These are phyloP conservation scores for Ceratocystis cubensis DNA, from an alignment of 2,329 filamentous ascomycete species.

Conservation along the genomic window DNA sequence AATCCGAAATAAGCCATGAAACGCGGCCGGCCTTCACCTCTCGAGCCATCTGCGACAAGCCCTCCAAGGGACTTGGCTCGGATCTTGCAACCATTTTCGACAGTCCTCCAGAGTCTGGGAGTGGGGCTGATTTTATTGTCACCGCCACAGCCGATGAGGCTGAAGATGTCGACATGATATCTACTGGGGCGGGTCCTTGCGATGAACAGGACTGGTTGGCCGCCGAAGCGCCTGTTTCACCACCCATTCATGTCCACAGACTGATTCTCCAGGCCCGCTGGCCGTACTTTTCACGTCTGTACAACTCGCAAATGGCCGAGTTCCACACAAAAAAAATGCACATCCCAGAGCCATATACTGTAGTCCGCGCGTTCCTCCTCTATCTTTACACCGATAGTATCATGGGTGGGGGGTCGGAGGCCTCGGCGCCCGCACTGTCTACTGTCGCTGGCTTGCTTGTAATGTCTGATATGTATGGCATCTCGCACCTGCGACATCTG, in stretches of 20 bases:
- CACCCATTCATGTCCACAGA: slow-evolving; percentile 85
- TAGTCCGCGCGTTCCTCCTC: slow-evolving; percentile 87
- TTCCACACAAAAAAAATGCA: slow-evolving; percentile 97
- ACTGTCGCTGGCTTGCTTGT: slow-evolving; percentile 91
- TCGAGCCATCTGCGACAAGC: background rate
- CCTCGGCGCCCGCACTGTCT: slow-evolving; percentile 60
- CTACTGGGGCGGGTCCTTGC: slow-evolving; percentile 35
- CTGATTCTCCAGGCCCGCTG: slow-evolving; percentile 89
- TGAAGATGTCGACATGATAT: slow-evolving; percentile 52
- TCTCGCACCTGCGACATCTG: slow-evolving; percentile 78
- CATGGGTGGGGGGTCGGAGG: slow-evolving; percentile 31
- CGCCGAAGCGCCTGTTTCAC: slow-evolving; percentile 53
- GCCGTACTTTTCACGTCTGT: slow-evolving; percentile 90
- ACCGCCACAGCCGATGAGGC: slow-evolving; percentile 75
- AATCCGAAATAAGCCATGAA: slow-evolving; percentile 38
- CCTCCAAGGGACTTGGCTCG: slow-evolving; percentile 57
- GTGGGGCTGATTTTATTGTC: slow-evolving; percentile 80
- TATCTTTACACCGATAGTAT: slow-evolving; percentile 97
- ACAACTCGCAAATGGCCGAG: slow-evolving; percentile 89
- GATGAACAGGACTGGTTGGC: slow-evolving; percentile 45
- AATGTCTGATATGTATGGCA: slow-evolving; percentile 97
- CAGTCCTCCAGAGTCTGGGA: slow-evolving; percentile 67
- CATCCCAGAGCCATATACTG: slow-evolving; percentile 88
- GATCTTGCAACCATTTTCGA: slow-evolving; percentile 82
- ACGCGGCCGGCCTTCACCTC: background rate